phyloP scores from a whole-genome alignment of 179 eudicot species.

The Heliamphora ciliata region DNA sequence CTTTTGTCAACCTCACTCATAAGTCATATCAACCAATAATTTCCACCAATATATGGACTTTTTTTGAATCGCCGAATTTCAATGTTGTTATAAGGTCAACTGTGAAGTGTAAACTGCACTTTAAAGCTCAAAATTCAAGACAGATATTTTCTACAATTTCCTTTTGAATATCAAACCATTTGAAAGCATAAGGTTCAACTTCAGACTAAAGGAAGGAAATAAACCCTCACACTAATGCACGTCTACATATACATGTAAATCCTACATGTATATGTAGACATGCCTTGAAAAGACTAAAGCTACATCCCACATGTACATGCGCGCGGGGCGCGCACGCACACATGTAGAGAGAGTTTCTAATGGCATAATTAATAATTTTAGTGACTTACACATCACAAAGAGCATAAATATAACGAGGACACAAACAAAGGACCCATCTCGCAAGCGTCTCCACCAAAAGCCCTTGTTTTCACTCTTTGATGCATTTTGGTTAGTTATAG shows the following conservation, averaged over 20 bases:
- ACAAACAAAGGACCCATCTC: slow-evolving; percentile 72
- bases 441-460: slow-evolving; percentile 60
- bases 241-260: neutral
- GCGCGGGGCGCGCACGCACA: neutral
- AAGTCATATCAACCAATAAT: neutral
- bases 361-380: neutral
- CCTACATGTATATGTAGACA: neutral
- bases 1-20: neutral
- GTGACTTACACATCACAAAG: slow-evolving; percentile 66
- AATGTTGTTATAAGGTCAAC: neutral
- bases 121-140: neutral
- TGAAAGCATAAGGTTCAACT: neutral
- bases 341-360: slow-evolving; percentile 1
- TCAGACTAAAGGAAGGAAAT: neutral
- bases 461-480: slow-evolving; percentile 32
- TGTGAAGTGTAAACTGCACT: neutral
- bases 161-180: neutral
- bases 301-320: neutral
- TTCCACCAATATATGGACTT: neutral
- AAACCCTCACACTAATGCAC: too few species aligned
- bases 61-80: neutral
- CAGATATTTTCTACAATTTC: neutral
- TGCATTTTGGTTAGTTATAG: slow-evolving; percentile 68
- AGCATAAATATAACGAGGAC: slow-evolving; percentile 61
- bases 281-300: neutral